Evolutionary conservation across 2,329 filamentous ascomycete genomes (phyloP), one percentile per base, ranked within the genome.

Genomic region (Chrysosphaeria jannelii): DNA sequence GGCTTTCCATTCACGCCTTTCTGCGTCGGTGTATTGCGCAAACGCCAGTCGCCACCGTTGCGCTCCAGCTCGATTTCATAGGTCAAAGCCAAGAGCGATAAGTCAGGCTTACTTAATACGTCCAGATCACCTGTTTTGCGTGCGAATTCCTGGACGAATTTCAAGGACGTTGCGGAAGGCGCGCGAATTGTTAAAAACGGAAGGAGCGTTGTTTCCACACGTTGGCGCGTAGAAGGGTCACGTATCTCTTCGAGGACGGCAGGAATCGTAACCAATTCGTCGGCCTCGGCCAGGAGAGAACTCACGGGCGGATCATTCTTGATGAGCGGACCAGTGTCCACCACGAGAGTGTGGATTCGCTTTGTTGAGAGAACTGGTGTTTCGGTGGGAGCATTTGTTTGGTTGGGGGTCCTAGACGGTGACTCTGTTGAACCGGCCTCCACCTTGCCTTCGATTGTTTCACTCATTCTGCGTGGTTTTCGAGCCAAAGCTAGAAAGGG

Each of bases 11-110:
- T 81, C 26, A 79, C 39, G 1, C 57, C 43, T 42, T 78, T 79
- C 41, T 90, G 78, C 1, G 66, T 70, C 0, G 81, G 81, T 3
- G 59, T 56, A 27, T 58, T 72, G 30, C 79, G 56, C 41, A 91
- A 38, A 28, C 79, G 59, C 70, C 75, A 89, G 39, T 89, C 67
- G 2, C 79, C 79, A n/a, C 66, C 63, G 39, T 89, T 88, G 28
- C 67, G 53, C 48, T 93, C 79, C 36, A 74, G 71, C 36, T 93
- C 81, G n/a, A 93, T 41, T 41, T 97, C 85, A 41, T 93, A 93
- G 1, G 76, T 71, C 26, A 97, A 50, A 6, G 81, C 85, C 37
- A 93, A 50, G 19, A 97, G 57, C 34, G 88, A 71, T 29, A 93
- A 50, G 62, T 97, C 85, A 2, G 78, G 71, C 38, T 58, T 64